A percentile compares a stretch with the other conserved stretches of the same genome.
phyloP scores from a whole-genome alignment of 164 flowering plant genomes.

The Berberis vulgaris region DNA sequence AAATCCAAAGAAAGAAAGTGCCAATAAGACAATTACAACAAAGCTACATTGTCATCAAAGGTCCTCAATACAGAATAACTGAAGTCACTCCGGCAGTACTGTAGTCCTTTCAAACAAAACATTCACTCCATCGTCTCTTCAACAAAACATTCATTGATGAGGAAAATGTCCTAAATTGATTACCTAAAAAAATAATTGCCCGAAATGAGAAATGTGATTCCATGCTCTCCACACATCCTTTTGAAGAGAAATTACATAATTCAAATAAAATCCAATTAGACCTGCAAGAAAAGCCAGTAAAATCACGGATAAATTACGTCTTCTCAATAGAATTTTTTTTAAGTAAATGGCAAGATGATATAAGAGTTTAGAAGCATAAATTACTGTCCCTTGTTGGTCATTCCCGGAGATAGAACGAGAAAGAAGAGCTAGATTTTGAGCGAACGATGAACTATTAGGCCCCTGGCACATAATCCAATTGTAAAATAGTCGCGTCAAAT shows the following conservation, averaged over 20 bases:
- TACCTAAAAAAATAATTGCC: not conserved
- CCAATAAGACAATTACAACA: no score
- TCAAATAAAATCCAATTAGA: not conserved
- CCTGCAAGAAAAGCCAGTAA: not conserved
- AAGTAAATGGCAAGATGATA: not conserved
- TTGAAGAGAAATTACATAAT: not conserved
- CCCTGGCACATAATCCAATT: no score
- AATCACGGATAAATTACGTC: not conserved
- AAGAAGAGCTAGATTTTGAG: not conserved
- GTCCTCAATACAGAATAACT: no score
- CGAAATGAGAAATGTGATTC: not conserved
- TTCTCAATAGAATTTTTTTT: not conserved
- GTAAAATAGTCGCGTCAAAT: no score
- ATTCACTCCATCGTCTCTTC: no score
- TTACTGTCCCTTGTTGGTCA: not conserved
- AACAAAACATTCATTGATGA: no score
- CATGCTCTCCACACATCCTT: not conserved
- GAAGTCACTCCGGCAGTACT: no score
- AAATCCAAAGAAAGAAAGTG: no score
- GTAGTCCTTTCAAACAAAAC: no score
- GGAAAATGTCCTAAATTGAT: no score
- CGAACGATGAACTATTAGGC: not conserved
- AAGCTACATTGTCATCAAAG: no score
- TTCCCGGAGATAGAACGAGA: not conserved
- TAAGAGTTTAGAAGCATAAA: not conserved